phyloP scores from a whole-genome alignment of 2,329 filamentous ascomycete species.

The Colletotrichum orchidophilum region DNA sequence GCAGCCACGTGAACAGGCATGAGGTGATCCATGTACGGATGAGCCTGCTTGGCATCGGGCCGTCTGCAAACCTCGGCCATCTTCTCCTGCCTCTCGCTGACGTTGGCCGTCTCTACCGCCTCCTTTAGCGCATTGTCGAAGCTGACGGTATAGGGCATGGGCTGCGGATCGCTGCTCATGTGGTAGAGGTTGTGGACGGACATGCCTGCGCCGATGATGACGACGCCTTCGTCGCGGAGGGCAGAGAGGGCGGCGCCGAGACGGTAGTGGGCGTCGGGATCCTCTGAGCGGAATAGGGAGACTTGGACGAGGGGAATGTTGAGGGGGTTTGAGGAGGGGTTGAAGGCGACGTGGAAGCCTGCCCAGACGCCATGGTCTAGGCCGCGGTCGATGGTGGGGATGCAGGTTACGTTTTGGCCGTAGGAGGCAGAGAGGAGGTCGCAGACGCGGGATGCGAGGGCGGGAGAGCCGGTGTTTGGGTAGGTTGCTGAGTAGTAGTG shows the following conservation, averaged over 20 bases:
- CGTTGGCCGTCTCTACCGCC: slow-evolving; percentile 50
- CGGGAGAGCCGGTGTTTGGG: slow-evolving; percentile 69
- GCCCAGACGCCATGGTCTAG: slow-evolving; percentile 82
- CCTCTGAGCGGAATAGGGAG: slow-evolving; percentile 72
- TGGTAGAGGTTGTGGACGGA: slow-evolving; percentile 76
- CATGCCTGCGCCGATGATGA: slow-evolving; percentile 79
- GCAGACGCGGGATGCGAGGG: slow-evolving; percentile 68
- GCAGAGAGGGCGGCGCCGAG: slow-evolving; percentile 72
- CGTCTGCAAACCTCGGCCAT: slow-evolving; percentile 52
- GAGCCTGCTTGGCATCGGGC: slow-evolving; percentile 57
- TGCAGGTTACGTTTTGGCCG: slow-evolving; percentile 64
- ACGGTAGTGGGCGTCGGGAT: slow-evolving; percentile 71
- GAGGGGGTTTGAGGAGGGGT: slow-evolving; percentile 68
- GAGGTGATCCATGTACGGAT: slow-evolving; percentile 60
- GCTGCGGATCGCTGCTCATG: slow-evolving; percentile 50
- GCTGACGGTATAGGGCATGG: slow-evolving; percentile 65
- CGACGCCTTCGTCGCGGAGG: slow-evolving; percentile 73
- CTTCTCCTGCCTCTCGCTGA: slow-evolving; percentile 47
- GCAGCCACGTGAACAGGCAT: slow-evolving; percentile 59
- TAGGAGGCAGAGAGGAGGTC: slow-evolving; percentile 53
- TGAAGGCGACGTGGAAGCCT: slow-evolving; percentile 71
- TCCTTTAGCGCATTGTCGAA: slow-evolving; percentile 67
- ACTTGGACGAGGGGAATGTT: slow-evolving; percentile 77
- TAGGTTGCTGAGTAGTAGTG: slow-evolving; percentile 76
- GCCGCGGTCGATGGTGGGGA: slow-evolving; percentile 66